Evolutionary conservation across 768 basidiomycete species (phyloP), one percentile per base, ranked within the genome.

Genomic region (Termitomyces sp.): DNA sequence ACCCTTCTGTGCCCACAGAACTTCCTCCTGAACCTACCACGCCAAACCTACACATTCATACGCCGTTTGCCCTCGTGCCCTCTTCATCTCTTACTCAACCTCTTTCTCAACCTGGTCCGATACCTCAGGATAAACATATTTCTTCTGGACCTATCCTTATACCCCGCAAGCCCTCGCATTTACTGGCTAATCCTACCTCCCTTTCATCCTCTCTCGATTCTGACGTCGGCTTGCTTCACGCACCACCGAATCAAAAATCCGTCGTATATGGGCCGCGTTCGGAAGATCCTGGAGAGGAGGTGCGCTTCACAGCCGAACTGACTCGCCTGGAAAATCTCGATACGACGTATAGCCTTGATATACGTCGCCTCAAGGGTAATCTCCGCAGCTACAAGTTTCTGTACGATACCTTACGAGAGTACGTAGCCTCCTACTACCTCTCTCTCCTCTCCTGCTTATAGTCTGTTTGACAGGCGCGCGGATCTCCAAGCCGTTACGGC

Each of bases 261-360:
- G 35, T 54, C 27, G 46, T 49, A 2, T 64, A 94, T 61, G 92
- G 92, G 2, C 80, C 86, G 43, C 61, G 70, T 37, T 66, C 80
- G 5, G 82, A 88, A 57, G 95, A 98, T 65, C 78, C 83, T 37
- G 89, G 88, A 35, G 95, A 91, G 64, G 95, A 98, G 79, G 91
- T 98, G 56, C 85, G 90, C 56, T 96, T 98, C 75, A 90, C 87
- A 4, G 86, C 97, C 57, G 96, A 98, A 75, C 75, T 98, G 41
- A 97, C 95, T 21, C 79, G 86, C 61, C 77, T 98, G 57, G 86
- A 87, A 63, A 85, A 90, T 55, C 78, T 98, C 56, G 85, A 86
- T 57, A 88, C 86, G 59, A 90, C 92, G 32, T 94, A 90, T 67
- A 87, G 87, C 70, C 77, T 98, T 50, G 95, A 97, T 70, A 88